These are phyloP conservation scores for Umbelopsis sp. DNA, from an alignment of 192 early-diverging fungal genomes.

Conservation along the genomic window DNA sequence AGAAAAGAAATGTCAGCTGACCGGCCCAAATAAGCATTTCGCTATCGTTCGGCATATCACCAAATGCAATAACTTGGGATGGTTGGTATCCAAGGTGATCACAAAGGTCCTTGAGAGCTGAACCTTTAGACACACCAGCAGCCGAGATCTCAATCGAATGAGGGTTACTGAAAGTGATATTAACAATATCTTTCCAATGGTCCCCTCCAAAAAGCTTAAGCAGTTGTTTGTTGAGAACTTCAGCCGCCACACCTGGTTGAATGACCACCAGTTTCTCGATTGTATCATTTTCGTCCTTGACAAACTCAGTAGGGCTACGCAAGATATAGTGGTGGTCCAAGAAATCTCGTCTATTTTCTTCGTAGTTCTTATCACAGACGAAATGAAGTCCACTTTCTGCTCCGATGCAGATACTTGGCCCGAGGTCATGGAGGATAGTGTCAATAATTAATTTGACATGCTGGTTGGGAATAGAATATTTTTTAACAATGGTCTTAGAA, in stretches of 20 bases:
- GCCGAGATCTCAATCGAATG: slow-evolving; percentile 52
- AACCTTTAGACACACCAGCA: slow-evolving; percentile 46
- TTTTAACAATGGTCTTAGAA: slow-evolving; percentile 5
- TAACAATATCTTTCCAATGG: slow-evolving; percentile 23
- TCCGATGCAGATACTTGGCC: slow-evolving; percentile 22
- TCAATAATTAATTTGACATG: slow-evolving; percentile 8
- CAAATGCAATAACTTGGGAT: slow-evolving; percentile 46
- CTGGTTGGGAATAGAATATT: slow-evolving; percentile 22
- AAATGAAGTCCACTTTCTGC: slow-evolving; percentile 30
- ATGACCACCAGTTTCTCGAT: slow-evolving; percentile 31
- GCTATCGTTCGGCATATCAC: slow-evolving; percentile 51
- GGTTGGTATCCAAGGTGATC: slow-evolving; percentile 18
- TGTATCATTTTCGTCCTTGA: slow-evolving; percentile 8
- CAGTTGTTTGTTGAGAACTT: slow-evolving; percentile 9
- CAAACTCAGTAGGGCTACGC: not conserved
- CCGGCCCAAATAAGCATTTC: slow-evolving; percentile 52
- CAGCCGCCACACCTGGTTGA: slow-evolving; percentile 18
- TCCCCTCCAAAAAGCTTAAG: slow-evolving; percentile 16
- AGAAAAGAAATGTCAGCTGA: not conserved
- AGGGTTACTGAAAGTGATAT: slow-evolving; percentile 27
- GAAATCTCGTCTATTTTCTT: not conserved
- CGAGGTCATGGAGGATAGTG: slow-evolving; percentile 14
- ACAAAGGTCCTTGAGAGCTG: slow-evolving; percentile 39
- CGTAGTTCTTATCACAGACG: slow-evolving; percentile 28
- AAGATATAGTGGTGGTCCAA: not conserved